Evolutionary conservation across 768 basidiomycete species (phyloP).

Genomic region (Lactifluus hygrophoroides): DNA sequence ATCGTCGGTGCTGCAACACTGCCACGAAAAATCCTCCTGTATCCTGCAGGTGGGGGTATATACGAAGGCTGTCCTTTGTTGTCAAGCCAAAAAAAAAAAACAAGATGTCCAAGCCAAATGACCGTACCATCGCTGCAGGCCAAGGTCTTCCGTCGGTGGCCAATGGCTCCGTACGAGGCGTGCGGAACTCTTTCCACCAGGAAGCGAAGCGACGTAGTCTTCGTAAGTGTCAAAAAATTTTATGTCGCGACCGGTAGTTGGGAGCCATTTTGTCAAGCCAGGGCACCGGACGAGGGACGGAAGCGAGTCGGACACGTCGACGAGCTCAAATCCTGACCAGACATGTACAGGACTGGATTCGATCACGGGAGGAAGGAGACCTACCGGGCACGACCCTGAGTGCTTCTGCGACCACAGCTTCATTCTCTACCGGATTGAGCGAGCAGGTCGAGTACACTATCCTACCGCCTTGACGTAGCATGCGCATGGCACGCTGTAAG

Average conservation of each 20-base stretch:
- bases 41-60: conserved; percentile 94
- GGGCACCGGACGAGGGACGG: conserved; percentile 67
- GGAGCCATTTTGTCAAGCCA: conserved; percentile 73
- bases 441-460: conserved; percentile 99
- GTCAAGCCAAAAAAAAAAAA: neutral
- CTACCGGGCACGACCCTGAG: conserved; percentile 62
- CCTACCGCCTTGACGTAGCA: conserved; percentile 77
- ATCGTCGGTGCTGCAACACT: conserved; percentile 52
- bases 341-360: neutral
- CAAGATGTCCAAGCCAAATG: neutral
- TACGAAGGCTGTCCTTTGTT: conserved; percentile 53
- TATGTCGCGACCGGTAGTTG: conserved; percentile 50
- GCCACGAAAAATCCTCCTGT: conserved; percentile 98
- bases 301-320: conserved; percentile 67
- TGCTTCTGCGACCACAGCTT: conserved; percentile 87
- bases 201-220: conserved; percentile 44
- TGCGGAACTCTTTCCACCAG: conserved; percentile 42
- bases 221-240: conserved; percentile 51
- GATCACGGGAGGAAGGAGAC: conserved; percentile 14
- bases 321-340: conserved; percentile 57
- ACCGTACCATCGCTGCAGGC: conserved; percentile 66
- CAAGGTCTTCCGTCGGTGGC: conserved; percentile 55
- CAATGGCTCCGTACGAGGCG: conserved; percentile 71
- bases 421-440: conserved; percentile 94
- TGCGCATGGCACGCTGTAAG: conserved; percentile 83